Conservation (phyloP, 768 basidiomycete species). For the Leccinum pellstonianum region DNA sequence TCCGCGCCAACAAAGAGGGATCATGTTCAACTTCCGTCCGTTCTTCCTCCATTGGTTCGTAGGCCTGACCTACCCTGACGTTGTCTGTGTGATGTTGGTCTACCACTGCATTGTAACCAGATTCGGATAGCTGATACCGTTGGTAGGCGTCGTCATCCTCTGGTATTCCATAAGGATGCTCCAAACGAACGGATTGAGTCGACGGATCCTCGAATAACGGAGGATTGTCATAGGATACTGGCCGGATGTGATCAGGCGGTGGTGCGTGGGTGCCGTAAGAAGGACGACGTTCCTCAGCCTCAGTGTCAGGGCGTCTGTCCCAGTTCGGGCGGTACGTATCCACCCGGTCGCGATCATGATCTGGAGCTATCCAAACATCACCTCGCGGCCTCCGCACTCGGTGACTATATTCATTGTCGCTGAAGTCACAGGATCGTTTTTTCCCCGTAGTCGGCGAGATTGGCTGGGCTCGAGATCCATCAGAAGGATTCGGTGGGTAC, state of each 20-base stretch:
- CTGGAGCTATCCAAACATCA: conserved; percentile 19
- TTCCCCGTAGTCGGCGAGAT: conserved; percentile 17
- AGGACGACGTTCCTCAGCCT: conserved; percentile 15
- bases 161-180: conserved; percentile 12
- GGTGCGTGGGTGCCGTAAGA: conserved; percentile 8
- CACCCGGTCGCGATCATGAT: conserved; percentile 5
- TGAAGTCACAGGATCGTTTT: conserved; percentile 24
- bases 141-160: conserved; percentile 16
- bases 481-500: conserved; percentile 7
- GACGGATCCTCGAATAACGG: neutral
- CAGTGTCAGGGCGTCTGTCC: conserved; percentile 15
- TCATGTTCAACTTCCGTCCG: conserved; percentile 15
- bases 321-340: conserved; percentile 6
- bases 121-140: conserved; percentile 7
- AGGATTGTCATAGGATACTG: conserved; percentile 9
- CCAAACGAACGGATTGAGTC: neutral
- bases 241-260: conserved; percentile 5
- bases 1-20: conserved; percentile 26
- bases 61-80: conserved; percentile 4
- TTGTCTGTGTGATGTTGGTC: conserved; percentile 11
- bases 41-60: conserved; percentile 17
- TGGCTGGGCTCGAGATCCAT: conserved; percentile 18
- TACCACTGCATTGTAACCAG: neutral
- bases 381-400: conserved; percentile 26
- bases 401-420: conserved; percentile 20